phyloP scores from a whole-genome alignment of 257 asterid species.

The Gentiana straminea region DNA sequence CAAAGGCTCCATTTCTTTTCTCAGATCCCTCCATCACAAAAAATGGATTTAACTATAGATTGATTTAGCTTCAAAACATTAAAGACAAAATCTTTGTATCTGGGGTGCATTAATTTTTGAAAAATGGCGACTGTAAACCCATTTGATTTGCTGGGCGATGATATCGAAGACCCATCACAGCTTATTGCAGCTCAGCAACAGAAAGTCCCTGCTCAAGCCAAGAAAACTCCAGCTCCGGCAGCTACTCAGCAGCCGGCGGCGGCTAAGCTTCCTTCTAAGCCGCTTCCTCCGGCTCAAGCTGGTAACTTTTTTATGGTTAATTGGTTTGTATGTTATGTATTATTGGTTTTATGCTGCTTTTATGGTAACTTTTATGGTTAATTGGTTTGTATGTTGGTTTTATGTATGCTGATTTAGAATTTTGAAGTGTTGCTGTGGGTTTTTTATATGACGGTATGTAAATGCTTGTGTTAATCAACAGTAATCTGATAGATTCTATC shows the following conservation, averaged over 20 bases:
- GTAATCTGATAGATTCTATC: no score
- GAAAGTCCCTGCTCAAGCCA: constrained; percentile 25
- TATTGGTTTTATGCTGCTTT: no score
- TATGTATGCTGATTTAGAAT: no score
- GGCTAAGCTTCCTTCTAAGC: constrained; percentile 62
- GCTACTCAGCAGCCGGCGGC: constrained; percentile 19
- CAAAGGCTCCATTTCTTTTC: no score
- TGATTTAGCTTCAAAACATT: constrained; percentile 3
- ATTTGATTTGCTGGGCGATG: constrained; percentile 75
- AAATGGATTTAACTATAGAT: constrained; percentile 20
- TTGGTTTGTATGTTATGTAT: neutral
- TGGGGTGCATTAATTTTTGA: constrained; percentile 9
- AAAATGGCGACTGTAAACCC: constrained; percentile 71
- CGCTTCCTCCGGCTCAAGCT: constrained; percentile 63
- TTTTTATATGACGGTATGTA: no score
- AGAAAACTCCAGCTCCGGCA: constrained; percentile 32
- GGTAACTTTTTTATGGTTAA: constrained; percentile 21
- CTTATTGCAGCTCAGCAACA: constrained; percentile 49
- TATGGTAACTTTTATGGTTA: no score
- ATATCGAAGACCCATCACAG: constrained; percentile 50
- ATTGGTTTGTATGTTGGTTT: no score
- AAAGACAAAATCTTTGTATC: neutral
- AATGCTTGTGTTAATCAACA: no score
- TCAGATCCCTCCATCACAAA: neutral
- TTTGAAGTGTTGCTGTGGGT: no score